Percentiles rank a stretch among this genome's conserved stretches.
phyloP scores from a whole-genome alignment of 345 rosid species.

The Sisymbrium altissimum region DNA sequence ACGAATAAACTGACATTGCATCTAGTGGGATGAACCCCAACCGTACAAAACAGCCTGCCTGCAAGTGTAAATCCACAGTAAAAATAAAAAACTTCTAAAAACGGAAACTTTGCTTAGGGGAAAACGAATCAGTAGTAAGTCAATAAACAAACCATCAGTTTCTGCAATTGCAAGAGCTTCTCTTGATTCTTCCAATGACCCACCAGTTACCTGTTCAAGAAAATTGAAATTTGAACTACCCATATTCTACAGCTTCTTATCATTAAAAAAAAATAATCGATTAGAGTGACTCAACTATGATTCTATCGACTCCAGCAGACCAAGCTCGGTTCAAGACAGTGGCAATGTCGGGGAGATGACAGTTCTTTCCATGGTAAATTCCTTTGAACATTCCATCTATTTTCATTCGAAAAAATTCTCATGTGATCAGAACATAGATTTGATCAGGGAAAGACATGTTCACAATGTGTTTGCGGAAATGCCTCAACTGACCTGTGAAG shows the following conservation, averaged over 20 bases:
- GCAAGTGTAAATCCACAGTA: conserved; percentile 9
- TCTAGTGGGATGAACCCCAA: conserved; percentile 98
- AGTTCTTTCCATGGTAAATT: conserved; percentile 80
- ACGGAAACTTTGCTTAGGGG: background rate
- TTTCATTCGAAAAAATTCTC: background rate
- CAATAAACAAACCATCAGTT: conserved; percentile 60
- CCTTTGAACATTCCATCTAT: conserved; percentile 98
- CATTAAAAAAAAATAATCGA: background rate
- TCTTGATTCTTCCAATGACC: conserved; percentile 83
- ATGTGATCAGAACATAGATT: background rate
- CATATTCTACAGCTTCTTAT: background rate
- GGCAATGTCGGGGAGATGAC: conserved; percentile 67
- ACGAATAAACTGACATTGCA: conserved; percentile 54
- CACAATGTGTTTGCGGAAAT: conserved; percentile 53
- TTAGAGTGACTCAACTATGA: conserved; percentile 52
- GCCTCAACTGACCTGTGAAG: conserved; percentile 83
- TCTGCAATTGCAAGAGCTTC: conserved; percentile 97
- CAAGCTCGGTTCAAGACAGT: conserved; percentile 82
- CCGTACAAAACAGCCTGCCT: conserved; percentile 93
- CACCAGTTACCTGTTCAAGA: conserved; percentile 81
- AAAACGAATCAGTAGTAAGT: background rate
- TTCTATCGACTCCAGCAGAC: conserved; percentile 90
- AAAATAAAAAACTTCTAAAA: background rate
- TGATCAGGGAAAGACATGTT: background rate
- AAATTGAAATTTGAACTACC: background rate